Conservation (phyloP, 345 rosid genomes). For the Lagerstroemia speciosa region DNA sequence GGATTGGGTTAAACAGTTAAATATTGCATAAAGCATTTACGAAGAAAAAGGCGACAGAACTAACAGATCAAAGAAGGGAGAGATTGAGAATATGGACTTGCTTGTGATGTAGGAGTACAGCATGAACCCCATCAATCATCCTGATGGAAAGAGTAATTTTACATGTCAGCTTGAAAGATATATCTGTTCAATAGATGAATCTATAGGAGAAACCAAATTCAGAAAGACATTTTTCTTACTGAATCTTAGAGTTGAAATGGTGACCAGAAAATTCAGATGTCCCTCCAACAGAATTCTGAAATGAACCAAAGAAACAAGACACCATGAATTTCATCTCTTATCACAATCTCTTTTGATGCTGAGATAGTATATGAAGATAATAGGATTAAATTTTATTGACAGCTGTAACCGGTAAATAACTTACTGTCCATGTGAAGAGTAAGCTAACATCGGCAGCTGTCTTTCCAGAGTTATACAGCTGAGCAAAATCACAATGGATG, state of each 20-base stretch:
- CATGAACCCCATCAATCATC: slow-evolving; percentile 59
- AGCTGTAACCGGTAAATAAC: slow-evolving; percentile 13
- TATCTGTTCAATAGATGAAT: neutral
- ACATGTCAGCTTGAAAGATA: slow-evolving; percentile 9
- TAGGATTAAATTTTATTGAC: neutral
- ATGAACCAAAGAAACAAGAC: slow-evolving; percentile 9
- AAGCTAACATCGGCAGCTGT: slow-evolving; percentile 58
- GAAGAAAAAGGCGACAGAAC: neutral
- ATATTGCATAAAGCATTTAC: neutral
- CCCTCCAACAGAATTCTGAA: slow-evolving; percentile 93
- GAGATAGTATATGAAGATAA: neutral
- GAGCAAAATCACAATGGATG: slow-evolving; percentile 14
- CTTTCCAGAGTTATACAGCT: slow-evolving; percentile 70
- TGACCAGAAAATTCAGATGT: slow-evolving; percentile 71
- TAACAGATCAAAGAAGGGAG: neutral
- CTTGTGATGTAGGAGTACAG: slow-evolving; percentile 75
- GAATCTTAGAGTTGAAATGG: slow-evolving; percentile 63
- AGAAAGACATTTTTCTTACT: slow-evolving; percentile 27
- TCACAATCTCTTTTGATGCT: neutral
- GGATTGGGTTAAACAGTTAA: slow-evolving; percentile 9
- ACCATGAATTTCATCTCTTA: neutral
- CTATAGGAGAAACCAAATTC: neutral
- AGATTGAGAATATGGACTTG: slow-evolving; percentile 22
- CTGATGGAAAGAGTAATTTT: slow-evolving; percentile 26
- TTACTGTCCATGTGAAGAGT: slow-evolving; percentile 97